Evolutionary conservation across 768 basidiomycete species (phyloP).

Genomic region (Mycena leptocephala): DNA sequence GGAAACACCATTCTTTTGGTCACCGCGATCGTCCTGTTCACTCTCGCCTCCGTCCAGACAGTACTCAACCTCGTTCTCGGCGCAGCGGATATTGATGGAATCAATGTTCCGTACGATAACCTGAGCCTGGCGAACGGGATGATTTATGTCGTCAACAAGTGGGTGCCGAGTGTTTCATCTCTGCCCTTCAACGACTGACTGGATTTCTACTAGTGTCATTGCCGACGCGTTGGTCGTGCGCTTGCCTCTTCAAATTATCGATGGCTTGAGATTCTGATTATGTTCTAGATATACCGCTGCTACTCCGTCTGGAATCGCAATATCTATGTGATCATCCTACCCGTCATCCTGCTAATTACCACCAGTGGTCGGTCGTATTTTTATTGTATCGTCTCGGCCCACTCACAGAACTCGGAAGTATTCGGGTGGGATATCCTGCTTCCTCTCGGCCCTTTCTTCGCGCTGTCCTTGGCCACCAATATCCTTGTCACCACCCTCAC

Average conservation of each 20-base stretch:
- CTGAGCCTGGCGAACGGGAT: slow-evolving; percentile 45
- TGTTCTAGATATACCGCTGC: too few species aligned
- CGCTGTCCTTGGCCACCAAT: too few species aligned
- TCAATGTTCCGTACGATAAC: too few species aligned
- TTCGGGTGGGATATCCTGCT: slow-evolving; percentile 45
- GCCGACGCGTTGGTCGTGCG: slow-evolving; percentile 50
- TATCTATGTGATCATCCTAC: too few species aligned
- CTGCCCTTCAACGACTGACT: background rate
- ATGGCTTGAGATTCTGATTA: background rate
- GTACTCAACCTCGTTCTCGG: too few species aligned
- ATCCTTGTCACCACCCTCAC: too few species aligned
- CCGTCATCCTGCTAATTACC: slow-evolving; percentile 41
- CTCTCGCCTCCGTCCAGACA: too few species aligned
- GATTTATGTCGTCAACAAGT: slow-evolving; percentile 53
- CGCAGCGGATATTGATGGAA: too few species aligned
- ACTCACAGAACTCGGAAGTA: background rate
- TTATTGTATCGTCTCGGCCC: background rate
- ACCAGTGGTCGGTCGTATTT: slow-evolving; percentile 40
- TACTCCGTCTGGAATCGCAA: too few species aligned
- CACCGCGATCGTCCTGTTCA: too few species aligned
- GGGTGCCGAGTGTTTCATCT: slow-evolving; percentile 16
- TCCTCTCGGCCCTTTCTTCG: slow-evolving; percentile 46
- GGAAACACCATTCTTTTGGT: too few species aligned
- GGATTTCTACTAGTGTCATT: slow-evolving; percentile 39
- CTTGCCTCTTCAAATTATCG: background rate